Evolutionary conservation across 2,329 filamentous ascomycete genomes (phyloP), one percentile per base, ranked within the genome.

Genomic region (Thelonectria blattea): DNA sequence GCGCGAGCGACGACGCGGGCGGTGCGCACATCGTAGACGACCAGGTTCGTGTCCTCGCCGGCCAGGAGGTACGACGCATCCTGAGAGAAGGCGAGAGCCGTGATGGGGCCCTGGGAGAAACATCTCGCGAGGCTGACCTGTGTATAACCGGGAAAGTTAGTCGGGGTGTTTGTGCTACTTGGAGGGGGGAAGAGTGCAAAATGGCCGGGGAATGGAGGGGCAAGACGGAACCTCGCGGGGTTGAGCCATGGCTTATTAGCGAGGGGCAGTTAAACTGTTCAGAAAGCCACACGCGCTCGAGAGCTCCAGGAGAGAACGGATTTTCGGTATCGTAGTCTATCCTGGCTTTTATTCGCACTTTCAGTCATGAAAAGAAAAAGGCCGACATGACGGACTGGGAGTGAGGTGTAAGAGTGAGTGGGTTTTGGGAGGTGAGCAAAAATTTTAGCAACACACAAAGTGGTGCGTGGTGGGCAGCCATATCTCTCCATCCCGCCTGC

Each of bases 31-130:
- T 83, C 75, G 68, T 87, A 88, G 53, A 88, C 69, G 32, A 80
- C 81, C 32, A 91, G 75, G 63, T 81, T 79, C 9, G 81, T 81
- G 60, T 89, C 87, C 71, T 90, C 85, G 42, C 83, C 88, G 1
- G 82, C 83, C 27, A 90, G 76, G 22, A 89, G 72, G 52, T 83
- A 81, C 18, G 68, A 65, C 3, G 60, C 52, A 22, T 69, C 65
- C 3, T 71, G 71, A 68, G 81, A 82, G 65, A 89, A 85, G 22
- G 79, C 80, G 32, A 89, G 76, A 3, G 85, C 85, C 20, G 88
- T 89, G 58, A 90, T 79, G 48, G 88, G 87, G 56, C 79, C 81
- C 24, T 83, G 76, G 27, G 80, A 75, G 52, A 80, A 76, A 61
- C 78, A 76, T 63, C 75, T 65, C 24, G 54, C 63, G 22, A 75